Evolutionary conservation across 2,329 filamentous ascomycete genomes (phyloP), one percentile per base, ranked within the genome.

Genomic region (Colletotrichum simmondsii): DNA sequence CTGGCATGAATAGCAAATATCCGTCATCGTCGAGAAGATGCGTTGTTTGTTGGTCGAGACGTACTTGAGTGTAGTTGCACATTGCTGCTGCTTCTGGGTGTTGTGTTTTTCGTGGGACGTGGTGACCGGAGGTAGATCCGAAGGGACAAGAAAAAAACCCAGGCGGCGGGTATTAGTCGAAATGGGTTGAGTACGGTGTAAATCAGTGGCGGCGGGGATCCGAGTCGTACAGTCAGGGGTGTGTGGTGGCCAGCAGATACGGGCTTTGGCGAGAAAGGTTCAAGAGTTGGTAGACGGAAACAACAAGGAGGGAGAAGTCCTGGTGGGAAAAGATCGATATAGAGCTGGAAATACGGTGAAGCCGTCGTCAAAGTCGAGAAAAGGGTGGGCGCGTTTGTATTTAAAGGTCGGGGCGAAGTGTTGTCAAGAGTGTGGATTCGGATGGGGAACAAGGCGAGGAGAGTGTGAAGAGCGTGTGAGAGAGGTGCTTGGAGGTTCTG

Each of bases 51-150:
- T 65, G 16, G 28, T 24, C n/a, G 8, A n/a, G 8, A 26, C 59
- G 73, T 79, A 85, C 84, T 76, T 87, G 86, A 68, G 87, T 87
- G 77, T 86, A 87, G 79, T 87, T 86, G 81, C 86, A 87, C 86
- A 87, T 87, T 74, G 71, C 57, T 58, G 72, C 46, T 58, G 12
- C 19, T 26, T 52, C 28, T 28, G 16, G 12, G n/a, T 42, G 37
- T 11, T 70, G 59, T 53, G 46, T 14, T 54, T 30, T 46, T 19
- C 19, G 28, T 58, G 8, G 53, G 53, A 30, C 32, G 26, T 32
- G 28, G 12, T 52, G 28, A 46, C 49, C 49, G 52, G 8, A 46
- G 53, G 49, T 37, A 49, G 42, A 49, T 49, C 42, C 42, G 54
- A 64, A 49, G 61, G 64, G 57, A 59, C 60, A 26, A 10, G 2